Evolutionary conservation across 495 filamentous ascomycete genomes (phyloP).

Genomic region (Xylaria nigripes): DNA sequence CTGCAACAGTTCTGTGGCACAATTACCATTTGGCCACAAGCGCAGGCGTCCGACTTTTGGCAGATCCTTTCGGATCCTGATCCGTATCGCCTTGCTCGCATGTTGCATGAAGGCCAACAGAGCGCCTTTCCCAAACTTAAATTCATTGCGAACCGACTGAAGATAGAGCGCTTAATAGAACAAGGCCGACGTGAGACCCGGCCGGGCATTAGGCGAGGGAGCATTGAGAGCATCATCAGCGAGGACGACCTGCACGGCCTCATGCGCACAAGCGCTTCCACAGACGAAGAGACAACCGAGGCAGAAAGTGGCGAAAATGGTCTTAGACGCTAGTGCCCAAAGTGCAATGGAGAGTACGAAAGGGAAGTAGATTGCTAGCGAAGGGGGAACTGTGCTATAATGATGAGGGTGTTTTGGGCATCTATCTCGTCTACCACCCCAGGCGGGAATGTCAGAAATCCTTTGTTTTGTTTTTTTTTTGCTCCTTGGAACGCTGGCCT

Average conservation of each 20-base stretch:
- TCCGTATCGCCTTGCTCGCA: conserved; percentile 63
- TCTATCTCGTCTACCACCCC: too few species aligned
- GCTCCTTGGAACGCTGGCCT: too few species aligned
- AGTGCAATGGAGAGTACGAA: conserved; percentile 4
- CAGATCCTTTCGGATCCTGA: conserved; percentile 80
- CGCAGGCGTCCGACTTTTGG: conserved; percentile 64
- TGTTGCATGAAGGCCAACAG: conserved; percentile 83
- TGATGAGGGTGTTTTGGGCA: too few species aligned
- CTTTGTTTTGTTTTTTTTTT: too few species aligned
- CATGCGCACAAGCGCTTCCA: conserved; percentile 16
- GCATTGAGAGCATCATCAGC: conserved; percentile 39
- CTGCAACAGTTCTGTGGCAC: conserved; percentile 90
- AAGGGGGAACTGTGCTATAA: not conserved
- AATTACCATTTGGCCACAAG: conserved; percentile 90
- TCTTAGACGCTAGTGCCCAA: conserved; percentile 10
- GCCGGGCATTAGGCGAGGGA: conserved; percentile 28
- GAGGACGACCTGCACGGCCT: conserved; percentile 35
- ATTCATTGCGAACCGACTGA: conserved; percentile 79
- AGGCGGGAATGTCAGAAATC: too few species aligned
- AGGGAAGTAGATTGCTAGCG: not conserved
- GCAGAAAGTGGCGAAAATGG: conserved; percentile 13
- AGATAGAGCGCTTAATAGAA: conserved; percentile 73
- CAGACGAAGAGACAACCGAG: conserved; percentile 25
- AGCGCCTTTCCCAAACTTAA: conserved; percentile 82
- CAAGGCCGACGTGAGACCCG: conserved; percentile 55